A percentile compares a stretch with the other conserved stretches of the same genome.
phyloP scores from a whole-genome alignment of 208 protist species.

The Crithidia expoeki region DNA sequence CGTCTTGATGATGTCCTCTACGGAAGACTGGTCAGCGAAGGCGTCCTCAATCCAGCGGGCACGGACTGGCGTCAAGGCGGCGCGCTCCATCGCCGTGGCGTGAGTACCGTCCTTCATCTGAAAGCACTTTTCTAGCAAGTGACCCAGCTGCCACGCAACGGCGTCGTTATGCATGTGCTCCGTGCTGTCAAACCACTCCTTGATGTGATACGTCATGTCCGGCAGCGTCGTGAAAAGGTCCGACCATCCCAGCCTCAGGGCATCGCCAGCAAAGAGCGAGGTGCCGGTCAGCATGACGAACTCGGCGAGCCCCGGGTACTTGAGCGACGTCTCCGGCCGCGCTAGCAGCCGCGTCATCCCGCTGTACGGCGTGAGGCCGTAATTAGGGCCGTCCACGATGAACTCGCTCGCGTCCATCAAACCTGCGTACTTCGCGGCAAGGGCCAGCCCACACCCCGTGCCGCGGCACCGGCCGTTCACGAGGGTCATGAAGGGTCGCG shows the following conservation, averaged over 20 bases:
- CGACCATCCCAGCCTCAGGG: conserved; percentile 85
- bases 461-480: conserved; percentile 90
- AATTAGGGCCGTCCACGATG: conserved; percentile 82
- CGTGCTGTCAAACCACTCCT: conserved; percentile 89
- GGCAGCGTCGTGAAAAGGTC: conserved; percentile 88
- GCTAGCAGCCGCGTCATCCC: conserved; percentile 83
- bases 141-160: conserved; percentile 90
- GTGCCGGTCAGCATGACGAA: conserved; percentile 90
- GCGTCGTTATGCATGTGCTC: conserved; percentile 95
- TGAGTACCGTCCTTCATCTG: conserved; percentile 80
- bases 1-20: conserved; percentile 75
- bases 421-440: conserved; percentile 87
- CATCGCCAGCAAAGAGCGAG: conserved; percentile 90
- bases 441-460: conserved; percentile 83
- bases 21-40: conserved; percentile 87
- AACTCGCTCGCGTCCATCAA: conserved; percentile 87
- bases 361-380: conserved; percentile 84
- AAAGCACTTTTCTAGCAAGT: conserved; percentile 88
- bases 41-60: conserved; percentile 91
- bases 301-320: conserved; percentile 91
- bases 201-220: conserved; percentile 91
- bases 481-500: conserved; percentile 84
- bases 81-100: conserved; percentile 85
- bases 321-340: conserved; percentile 85
- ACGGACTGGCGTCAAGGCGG: conserved; percentile 74